Evolutionary conservation across 768 basidiomycete species (phyloP), one percentile per base, ranked within the genome.

Genomic region (Ramaria sp.): DNA sequence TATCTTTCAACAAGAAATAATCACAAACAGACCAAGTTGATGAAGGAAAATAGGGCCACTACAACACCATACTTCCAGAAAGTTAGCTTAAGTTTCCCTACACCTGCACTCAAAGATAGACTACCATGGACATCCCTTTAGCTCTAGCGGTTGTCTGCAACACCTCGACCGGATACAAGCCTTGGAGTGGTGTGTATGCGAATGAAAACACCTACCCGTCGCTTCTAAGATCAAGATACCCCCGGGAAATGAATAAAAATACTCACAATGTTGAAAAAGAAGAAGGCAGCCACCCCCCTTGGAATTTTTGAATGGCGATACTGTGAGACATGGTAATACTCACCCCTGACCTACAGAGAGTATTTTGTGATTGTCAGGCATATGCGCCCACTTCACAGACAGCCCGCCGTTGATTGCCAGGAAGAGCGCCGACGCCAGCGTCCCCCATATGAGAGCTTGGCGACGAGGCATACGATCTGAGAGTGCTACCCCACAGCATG

Each of bases 121-220:
- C 34, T 46, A 54, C 53, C 69, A 78, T 63, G 4, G 79, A 79
- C 73, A 84, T 79, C 57, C 81, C 81, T 65, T 83, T 83, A 5
- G 81, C 80, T 45, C 81, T 75, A 31, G 79, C 76, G 42, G 78
- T 81, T 52, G 77, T 80, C 54, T 76, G 71, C 17, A 82, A 67
- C 62, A 76, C 77, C 60, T 83, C 81, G 19, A 75, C 74, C 4
- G 80, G 78, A 59, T 80, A 80, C 6, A 80, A 64, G 0, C 75
- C 80, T 66, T 82, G 82, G 24, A 83, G 72, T 10, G 81, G 80
- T 4, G 80, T 80, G 63, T 82, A 82, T 20, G 80, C 71, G 57
- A 79, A 72, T 37, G 74, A 76, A 66, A 71, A 80, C 53, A 78
- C 59, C 42, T 52, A 41, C 30, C 20, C 38, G 15, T 33, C 24